These are phyloP conservation scores for Albizia julibrissin DNA, from an alignment of 306 rosid species.

Conservation along the genomic window DNA sequence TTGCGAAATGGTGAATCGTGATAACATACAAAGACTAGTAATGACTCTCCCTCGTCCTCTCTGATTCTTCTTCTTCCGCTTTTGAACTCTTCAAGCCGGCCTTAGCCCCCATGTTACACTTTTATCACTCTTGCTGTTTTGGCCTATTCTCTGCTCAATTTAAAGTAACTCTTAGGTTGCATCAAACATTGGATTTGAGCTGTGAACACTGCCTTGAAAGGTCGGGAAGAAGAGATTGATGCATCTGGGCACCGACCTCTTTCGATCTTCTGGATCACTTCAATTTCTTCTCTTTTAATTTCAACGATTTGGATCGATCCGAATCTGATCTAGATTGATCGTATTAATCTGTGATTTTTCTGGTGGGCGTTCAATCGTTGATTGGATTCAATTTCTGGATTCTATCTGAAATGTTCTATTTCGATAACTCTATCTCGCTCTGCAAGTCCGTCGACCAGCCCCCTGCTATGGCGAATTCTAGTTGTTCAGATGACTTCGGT, in stretches of 20 bases:
- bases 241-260: constrained; percentile 37
- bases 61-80: constrained; percentile 39
- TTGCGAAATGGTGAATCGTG: not conserved
- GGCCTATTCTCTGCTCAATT: constrained; percentile 3
- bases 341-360: not conserved
- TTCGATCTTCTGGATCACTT: constrained; percentile 38
- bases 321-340: constrained; percentile 21
- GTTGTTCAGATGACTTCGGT: constrained; percentile 45
- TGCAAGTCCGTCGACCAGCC: constrained; percentile 80
- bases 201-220: not conserved
- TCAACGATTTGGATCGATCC: constrained; percentile 47
- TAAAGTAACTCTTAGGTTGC: constrained; percentile 1
- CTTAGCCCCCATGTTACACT: constrained; percentile 22
- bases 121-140: constrained; percentile 3
- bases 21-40: not conserved
- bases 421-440: constrained; percentile 79
- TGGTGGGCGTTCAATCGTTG: constrained; percentile 36
- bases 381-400: constrained; percentile 39
- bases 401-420: constrained; percentile 84
- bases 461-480: constrained; percentile 60
- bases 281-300: constrained; percentile 13
- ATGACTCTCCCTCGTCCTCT: constrained; percentile 44
- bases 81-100: constrained; percentile 43
- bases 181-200: not conserved
- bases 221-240: not conserved